Conservation (phyloP, 192 early-diverging fungal genomes). For the Allomyces arbusculus region DNA sequence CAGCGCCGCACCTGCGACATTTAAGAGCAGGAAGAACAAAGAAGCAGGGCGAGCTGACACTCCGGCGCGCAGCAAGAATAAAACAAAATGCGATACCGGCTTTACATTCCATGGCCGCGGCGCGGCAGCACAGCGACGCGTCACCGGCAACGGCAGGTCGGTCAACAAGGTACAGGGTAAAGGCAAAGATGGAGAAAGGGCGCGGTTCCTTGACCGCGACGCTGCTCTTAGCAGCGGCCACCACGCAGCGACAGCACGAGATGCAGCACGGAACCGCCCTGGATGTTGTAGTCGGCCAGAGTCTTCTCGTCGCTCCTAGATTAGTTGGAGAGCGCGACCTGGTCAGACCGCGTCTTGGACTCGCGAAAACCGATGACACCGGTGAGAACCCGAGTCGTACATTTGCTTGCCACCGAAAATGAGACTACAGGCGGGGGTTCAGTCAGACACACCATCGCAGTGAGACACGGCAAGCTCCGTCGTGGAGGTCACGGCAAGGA, state of each 20-base stretch:
- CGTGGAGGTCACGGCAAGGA: not conserved
- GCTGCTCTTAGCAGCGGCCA: constrained; percentile 18
- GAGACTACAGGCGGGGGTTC: constrained; percentile 21
- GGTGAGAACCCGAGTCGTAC: constrained; percentile 14
- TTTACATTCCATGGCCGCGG: no score
- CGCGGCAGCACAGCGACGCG: no score
- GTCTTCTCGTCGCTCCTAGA: constrained; percentile 59
- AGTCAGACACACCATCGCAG: not conserved
- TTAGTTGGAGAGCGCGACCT: not conserved
- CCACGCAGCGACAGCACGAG: constrained; percentile 90
- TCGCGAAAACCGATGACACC: constrained; percentile 1
- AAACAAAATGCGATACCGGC: no score
- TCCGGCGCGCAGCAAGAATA: no score
- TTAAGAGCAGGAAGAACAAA: no score
- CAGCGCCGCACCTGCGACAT: no score
- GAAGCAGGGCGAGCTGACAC: no score
- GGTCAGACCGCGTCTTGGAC: not conserved
- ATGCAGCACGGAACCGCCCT: constrained; percentile 67
- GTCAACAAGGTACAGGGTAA: no score
- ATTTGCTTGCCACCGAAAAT: constrained; percentile 92
- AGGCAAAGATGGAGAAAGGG: no score
- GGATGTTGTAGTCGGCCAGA: constrained; percentile 43
- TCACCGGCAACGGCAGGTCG: no score
- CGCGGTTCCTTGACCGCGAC: no score
- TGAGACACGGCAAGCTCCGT: not conserved